Conservation (phyloP, 225 moss, liverwort and hornwort genomes). For the Pseudisothecium myosuroides region DNA sequence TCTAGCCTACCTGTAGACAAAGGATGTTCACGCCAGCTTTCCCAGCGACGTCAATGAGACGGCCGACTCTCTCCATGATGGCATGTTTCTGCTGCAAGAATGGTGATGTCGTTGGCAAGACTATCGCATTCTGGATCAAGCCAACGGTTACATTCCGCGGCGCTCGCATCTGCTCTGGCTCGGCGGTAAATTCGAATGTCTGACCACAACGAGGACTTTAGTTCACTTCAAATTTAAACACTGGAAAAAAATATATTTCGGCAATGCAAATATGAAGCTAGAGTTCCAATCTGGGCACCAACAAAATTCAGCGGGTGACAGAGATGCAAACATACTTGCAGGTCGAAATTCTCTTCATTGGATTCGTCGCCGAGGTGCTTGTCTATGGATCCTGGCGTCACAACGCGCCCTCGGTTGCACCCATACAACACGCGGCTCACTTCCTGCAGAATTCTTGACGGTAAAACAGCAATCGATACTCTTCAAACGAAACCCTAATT, state of each 20-base stretch:
- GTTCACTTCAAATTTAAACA: not conserved
- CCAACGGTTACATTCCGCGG: conserved; percentile 60
- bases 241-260: not conserved
- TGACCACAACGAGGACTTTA: not conserved
- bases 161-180: conserved; percentile 68
- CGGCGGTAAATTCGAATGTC: conserved; percentile 69
- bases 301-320: not conserved
- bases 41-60: conserved; percentile 54
- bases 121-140: conserved; percentile 78
- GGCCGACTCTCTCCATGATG: conserved; percentile 48
- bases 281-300: not conserved
- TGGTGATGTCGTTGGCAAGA: conserved; percentile 69
- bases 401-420: conserved; percentile 25
- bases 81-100: conserved; percentile 59
- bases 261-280: not conserved
- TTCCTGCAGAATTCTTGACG: conserved; percentile 9
- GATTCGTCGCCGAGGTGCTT: not conserved
- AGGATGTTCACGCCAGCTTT: conserved; percentile 74
- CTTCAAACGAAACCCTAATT: not conserved
- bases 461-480: not conserved
- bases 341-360: conserved; percentile 16
- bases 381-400: not conserved
- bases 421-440: conserved; percentile 50
- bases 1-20: conserved; percentile 64
- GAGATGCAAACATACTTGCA: conserved; percentile 21